phyloP scores from a whole-genome alignment of 1,284 basidiomycete genomes.

The Rhodotorula sp. region DNA sequence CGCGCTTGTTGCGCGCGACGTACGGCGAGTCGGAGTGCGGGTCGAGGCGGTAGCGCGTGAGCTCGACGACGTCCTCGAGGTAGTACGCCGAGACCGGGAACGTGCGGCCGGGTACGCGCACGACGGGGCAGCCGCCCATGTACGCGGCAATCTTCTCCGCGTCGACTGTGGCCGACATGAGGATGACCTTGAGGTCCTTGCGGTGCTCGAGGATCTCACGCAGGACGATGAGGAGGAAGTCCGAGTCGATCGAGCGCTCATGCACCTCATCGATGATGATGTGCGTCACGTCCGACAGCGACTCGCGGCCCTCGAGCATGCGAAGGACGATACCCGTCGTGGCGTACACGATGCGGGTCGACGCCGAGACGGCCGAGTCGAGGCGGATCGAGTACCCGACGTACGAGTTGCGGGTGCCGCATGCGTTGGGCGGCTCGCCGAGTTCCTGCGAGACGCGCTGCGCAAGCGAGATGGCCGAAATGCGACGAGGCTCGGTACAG shows the following conservation, averaged over 20 bases:
- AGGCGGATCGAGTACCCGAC: slow-evolving; percentile 95
- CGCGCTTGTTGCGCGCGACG: slow-evolving; percentile 52
- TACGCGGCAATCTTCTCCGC: slow-evolving; percentile 88
- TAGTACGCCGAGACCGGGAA: slow-evolving; percentile 89
- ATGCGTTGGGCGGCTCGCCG: slow-evolving; percentile 77
- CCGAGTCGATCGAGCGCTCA: slow-evolving; percentile 95
- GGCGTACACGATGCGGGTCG: slow-evolving; percentile 60
- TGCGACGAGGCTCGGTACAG: slow-evolving; percentile 94
- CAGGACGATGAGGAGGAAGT: slow-evolving; percentile 93
- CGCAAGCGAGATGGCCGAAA: slow-evolving; percentile 95
- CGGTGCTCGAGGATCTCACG: slow-evolving; percentile 81
- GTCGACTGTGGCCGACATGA: slow-evolving; percentile 98
- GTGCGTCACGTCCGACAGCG: slow-evolving; percentile 90
- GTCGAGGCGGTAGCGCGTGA: slow-evolving; percentile 75
- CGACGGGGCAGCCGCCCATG: slow-evolving; percentile 85
- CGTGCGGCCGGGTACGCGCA: slow-evolving; percentile 88
- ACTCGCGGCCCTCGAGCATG: slow-evolving; percentile 86
- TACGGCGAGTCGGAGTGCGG: slow-evolving; percentile 74
- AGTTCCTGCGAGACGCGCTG: slow-evolving; percentile 93
- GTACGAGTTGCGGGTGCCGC: slow-evolving; percentile 76
- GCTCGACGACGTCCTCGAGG: slow-evolving; percentile 90
- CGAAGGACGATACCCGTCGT: slow-evolving; percentile 93
- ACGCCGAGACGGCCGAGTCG: slow-evolving; percentile 63
- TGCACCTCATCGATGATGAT: slow-evolving; percentile 88
- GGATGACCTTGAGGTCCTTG: slow-evolving; percentile 84